Percentiles rank a stretch among this genome's conserved stretches.
Evolutionary conservation across 805 yeast species (phyloP).

Genomic region (Candida glaebosa): DNA sequence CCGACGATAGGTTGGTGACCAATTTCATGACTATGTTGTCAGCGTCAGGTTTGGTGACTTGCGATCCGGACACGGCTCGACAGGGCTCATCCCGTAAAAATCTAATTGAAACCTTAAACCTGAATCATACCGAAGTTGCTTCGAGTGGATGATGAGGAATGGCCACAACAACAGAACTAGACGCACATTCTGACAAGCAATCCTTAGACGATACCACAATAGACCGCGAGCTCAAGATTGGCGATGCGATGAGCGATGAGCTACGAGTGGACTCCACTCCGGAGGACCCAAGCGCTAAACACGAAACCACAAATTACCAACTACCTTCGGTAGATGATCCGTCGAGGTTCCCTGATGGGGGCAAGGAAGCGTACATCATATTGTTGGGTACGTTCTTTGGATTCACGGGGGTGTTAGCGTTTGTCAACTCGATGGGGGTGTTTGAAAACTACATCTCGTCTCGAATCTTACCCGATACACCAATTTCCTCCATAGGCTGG

Average conservation of each 20-base stretch:
- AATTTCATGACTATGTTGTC: too few relatives aligned
- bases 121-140: too few relatives aligned
- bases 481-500: conserved; percentile 23
- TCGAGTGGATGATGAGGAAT: too few relatives aligned
- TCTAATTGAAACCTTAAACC: too few relatives aligned
- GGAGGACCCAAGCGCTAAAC: background rate
- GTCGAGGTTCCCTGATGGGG: conserved; percentile 25
- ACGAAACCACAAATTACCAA: background rate
- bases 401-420: conserved; percentile 21
- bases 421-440: conserved; percentile 25
- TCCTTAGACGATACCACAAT: background rate
- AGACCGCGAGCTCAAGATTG: background rate
- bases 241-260: background rate
- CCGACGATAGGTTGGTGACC: too few relatives aligned
- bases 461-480: conserved; percentile 11
- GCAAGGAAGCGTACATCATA: conserved; percentile 16
- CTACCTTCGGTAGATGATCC: conserved; percentile 18
- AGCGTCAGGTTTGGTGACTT: too few relatives aligned
- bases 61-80: too few relatives aligned
- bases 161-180: too few relatives aligned
- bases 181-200: too few relatives aligned
- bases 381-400: conserved; percentile 25
- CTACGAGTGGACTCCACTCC: background rate
- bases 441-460: conserved; percentile 17
- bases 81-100: too few relatives aligned